Conservation (phyloP, 2,329 filamentous ascomycete genomes). For the Fusarium annulatum region DNA sequence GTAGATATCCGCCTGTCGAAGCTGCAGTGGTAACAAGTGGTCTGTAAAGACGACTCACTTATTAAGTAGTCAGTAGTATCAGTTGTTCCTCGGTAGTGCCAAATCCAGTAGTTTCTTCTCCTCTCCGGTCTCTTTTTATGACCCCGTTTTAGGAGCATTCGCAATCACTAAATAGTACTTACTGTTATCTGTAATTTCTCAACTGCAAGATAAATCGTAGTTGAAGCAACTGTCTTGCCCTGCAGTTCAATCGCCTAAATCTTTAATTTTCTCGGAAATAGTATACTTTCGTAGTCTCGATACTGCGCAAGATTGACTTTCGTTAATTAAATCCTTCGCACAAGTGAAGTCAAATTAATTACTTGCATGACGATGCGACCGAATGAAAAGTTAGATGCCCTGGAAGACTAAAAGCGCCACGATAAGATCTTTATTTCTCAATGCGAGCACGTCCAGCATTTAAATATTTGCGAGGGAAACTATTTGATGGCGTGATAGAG, state of each 20-base stretch:
- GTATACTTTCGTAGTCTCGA: not conserved
- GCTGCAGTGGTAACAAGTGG: too few species aligned
- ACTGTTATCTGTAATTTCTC: rapidly evolving
- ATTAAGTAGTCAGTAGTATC: not conserved
- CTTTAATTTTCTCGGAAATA: not conserved
- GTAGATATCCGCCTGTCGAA: too few species aligned
- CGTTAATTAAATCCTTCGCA: not conserved
- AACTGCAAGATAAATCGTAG: not conserved
- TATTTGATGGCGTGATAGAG: not conserved
- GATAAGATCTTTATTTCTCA: not conserved
- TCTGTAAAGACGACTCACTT: too few species aligned
- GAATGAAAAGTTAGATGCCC: not conserved
- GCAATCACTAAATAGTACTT: rapidly evolving
- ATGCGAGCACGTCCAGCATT: not conserved
- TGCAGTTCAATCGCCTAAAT: not conserved
- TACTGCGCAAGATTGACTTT: not conserved
- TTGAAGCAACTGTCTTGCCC: not conserved
- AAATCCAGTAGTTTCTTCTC: too few species aligned
- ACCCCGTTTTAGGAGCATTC: too few species aligned
- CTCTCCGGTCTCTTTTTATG: too few species aligned
- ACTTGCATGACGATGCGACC: not conserved
- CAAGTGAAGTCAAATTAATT: not conserved
- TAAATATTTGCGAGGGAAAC: not conserved
- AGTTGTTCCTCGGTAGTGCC: too few species aligned
- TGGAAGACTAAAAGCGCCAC: not conserved